Evolutionary conservation across 2,329 filamentous ascomycete species (phyloP).

Genomic region (Bipolaris victoriae): DNA sequence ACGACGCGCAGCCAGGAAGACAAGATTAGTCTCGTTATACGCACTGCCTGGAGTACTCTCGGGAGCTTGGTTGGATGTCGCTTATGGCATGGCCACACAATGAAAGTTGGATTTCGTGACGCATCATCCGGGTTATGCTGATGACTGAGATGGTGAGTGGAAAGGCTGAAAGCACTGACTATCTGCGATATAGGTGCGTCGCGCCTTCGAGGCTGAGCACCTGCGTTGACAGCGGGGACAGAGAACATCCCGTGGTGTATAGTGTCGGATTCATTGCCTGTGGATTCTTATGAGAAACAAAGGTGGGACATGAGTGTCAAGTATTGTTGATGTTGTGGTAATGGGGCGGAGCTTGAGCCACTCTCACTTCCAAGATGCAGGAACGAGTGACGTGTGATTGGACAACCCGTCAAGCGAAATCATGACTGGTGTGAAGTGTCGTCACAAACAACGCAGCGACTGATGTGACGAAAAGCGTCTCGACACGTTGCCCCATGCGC

Average conservation of each 20-base stretch:
- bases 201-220: conserved; percentile 10
- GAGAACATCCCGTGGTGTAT: not conserved
- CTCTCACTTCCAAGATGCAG: conserved; percentile 11
- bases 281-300: not conserved
- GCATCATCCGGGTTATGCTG: not conserved
- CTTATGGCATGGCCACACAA: not conserved
- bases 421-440: conserved; percentile 15
- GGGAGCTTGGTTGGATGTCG: not conserved
- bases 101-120: not conserved
- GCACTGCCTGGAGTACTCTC: not conserved
- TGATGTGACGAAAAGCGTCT: not conserved
- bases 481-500: conserved; percentile 5
- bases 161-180: conserved; percentile 1
- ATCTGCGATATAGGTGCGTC: not conserved
- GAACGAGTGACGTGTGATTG: conserved; percentile 9
- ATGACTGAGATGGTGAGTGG: conserved; percentile 2
- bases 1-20: not conserved
- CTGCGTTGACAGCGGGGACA: not conserved
- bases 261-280: not conserved
- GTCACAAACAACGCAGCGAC: conserved; percentile 13
- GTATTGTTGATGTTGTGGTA: conserved; percentile 6
- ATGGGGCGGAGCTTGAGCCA: conserved; percentile 12
- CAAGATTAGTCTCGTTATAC: not conserved
- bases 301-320: conserved; percentile 3
- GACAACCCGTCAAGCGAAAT: conserved; percentile 5